A percentile compares a stretch with the other conserved stretches of the same genome.
These are phyloP conservation scores for Solanum hybrid DNA, from an alignment of 305 asterid genomes.

Conservation along the genomic window DNA sequence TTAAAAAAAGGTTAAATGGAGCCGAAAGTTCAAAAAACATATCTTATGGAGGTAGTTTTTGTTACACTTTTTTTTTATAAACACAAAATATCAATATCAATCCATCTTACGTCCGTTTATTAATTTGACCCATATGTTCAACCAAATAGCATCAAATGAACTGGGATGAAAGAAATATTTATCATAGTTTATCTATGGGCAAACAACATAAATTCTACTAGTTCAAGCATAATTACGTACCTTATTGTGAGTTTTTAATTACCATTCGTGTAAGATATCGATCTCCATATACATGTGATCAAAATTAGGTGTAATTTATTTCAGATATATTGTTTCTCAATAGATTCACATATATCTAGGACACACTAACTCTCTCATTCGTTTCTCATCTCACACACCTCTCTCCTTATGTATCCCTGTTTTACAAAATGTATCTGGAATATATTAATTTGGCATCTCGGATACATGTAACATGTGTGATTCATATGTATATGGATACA, in stretches of 20 bases:
- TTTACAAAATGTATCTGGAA: not conserved
- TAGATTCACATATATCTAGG: not conserved
- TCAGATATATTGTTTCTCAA: not conserved
- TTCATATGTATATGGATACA: not conserved
- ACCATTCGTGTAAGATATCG: not conserved
- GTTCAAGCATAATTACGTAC: not conserved
- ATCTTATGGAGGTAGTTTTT: not conserved
- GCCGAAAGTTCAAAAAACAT: not conserved
- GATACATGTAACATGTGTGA: too few relatives aligned
- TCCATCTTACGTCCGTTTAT: too few relatives aligned
- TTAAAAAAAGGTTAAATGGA: not conserved
- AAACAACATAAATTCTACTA: not conserved
- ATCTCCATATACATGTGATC: not conserved
- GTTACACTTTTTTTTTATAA: not conserved
- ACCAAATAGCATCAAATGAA: not conserved
- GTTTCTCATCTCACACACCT: not conserved
- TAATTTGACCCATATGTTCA: not conserved
- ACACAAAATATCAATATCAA: too few relatives aligned
- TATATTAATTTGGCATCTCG: not conserved
- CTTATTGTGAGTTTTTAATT: not conserved
- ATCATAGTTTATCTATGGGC: not conserved
- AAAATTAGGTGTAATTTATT: not conserved
- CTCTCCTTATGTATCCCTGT: not conserved
- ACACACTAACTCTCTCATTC: not conserved
- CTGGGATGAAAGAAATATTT: not conserved